Conservation (phyloP, 2,329 filamentous ascomycete species). For the Byssochlamys sp. region DNA sequence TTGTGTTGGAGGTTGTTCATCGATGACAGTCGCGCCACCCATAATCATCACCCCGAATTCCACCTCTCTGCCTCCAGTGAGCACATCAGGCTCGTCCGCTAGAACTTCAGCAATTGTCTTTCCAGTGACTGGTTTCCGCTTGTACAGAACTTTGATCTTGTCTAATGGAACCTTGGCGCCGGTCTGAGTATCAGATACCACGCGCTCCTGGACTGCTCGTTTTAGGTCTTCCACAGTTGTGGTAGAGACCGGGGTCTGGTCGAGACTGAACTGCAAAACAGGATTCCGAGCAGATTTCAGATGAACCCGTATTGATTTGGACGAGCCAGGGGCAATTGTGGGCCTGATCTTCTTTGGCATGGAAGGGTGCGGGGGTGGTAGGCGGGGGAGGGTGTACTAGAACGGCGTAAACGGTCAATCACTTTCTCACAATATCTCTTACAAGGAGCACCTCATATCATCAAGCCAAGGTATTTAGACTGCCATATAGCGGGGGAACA, state of each 20-base stretch:
- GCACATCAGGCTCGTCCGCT: conserved; percentile 41
- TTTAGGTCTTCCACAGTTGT: conserved; percentile 76
- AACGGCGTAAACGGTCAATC: not conserved
- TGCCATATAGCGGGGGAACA: not conserved
- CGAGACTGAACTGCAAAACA: conserved; percentile 57
- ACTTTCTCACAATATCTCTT: not conserved
- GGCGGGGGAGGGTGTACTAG: conserved; percentile 40
- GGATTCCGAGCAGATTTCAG: conserved; percentile 61
- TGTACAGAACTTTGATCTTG: conserved; percentile 76
- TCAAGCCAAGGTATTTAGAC: not conserved
- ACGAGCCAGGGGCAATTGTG: conserved; percentile 26
- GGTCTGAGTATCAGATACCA: conserved; percentile 44
- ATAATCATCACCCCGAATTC: conserved; percentile 86
- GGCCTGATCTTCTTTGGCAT: conserved; percentile 34
- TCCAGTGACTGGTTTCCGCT: conserved; percentile 76
- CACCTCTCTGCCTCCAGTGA: conserved; percentile 39
- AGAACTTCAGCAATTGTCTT: conserved; percentile 69
- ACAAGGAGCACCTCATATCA: not conserved
- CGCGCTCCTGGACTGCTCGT: conserved; percentile 53
- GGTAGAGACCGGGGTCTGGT: conserved; percentile 49
- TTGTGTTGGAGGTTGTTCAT: conserved; percentile 20
- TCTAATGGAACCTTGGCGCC: conserved; percentile 38
- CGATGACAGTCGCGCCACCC: conserved; percentile 52
- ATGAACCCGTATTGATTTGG: conserved; percentile 28
- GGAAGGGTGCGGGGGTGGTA: conserved; percentile 32